Evolutionary conservation across 164 flowering plant genomes (phyloP).

Genomic region (Vitis cinerea): DNA sequence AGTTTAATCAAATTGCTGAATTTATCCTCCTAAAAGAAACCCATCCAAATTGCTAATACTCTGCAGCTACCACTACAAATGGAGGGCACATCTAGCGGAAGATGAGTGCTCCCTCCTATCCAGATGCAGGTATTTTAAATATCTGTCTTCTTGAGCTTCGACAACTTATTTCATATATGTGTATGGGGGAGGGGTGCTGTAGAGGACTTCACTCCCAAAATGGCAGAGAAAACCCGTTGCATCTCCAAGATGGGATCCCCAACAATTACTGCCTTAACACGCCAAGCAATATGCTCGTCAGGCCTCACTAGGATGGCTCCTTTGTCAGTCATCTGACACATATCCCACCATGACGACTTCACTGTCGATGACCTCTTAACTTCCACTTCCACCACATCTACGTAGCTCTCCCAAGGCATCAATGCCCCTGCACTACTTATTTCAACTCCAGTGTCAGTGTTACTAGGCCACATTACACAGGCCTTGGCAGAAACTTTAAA

Average conservation of each 20-base stretch:
- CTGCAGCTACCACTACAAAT: too few relatives aligned
- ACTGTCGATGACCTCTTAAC: constrained; percentile 22
- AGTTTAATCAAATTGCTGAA: too few relatives aligned
- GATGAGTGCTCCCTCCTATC: too few relatives aligned
- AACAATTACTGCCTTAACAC: constrained; percentile 33
- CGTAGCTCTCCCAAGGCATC: constrained; percentile 43
- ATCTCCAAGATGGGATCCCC: constrained; percentile 48
- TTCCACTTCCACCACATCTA: constrained; percentile 52
- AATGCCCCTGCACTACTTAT: constrained; percentile 36
- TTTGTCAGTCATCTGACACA: constrained; percentile 60
- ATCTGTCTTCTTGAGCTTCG: too few relatives aligned
- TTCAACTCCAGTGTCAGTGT: constrained; percentile 15
- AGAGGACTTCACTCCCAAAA: constrained; percentile 32
- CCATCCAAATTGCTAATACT: too few relatives aligned
- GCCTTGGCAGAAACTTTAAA: constrained; percentile 49
- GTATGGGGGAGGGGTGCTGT: neutral
- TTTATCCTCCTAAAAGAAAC: too few relatives aligned
- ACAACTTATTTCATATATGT: too few relatives aligned
- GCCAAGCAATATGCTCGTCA: constrained; percentile 94
- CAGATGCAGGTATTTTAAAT: too few relatives aligned
- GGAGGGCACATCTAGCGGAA: too few relatives aligned
- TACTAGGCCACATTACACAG: constrained; percentile 73
- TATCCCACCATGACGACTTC: constrained; percentile 75
- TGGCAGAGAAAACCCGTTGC: constrained; percentile 47
- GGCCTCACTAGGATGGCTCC: constrained; percentile 95